phyloP scores from a whole-genome alignment of 306 rosid genomes.

The Rubus parviflorus region DNA sequence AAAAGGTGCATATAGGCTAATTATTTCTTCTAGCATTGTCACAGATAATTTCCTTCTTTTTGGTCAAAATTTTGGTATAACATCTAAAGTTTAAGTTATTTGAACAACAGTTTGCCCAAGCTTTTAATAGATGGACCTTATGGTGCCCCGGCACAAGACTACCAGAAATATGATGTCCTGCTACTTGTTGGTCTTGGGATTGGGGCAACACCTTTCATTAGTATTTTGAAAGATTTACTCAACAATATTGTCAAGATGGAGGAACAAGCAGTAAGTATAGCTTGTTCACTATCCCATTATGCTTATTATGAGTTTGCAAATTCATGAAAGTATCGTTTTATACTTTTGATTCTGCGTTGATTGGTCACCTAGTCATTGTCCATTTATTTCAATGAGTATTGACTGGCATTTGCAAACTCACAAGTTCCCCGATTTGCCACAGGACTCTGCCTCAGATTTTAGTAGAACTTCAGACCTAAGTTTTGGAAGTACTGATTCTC shows the following conservation, averaged over 20 bases:
- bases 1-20: constrained; percentile 54
- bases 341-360: neutral
- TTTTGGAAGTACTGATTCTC: constrained; percentile 43
- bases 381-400: neutral
- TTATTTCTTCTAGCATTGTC: constrained; percentile 1
- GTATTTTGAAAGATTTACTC: constrained; percentile 91
- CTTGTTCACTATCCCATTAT: neutral
- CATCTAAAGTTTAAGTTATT: constrained; percentile 2
- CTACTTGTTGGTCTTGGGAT: constrained; percentile 96
- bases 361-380: constrained; percentile 3
- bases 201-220: constrained; percentile 98
- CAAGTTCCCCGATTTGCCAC: constrained; percentile 13
- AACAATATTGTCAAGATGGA: constrained; percentile 91
- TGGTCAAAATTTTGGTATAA: neutral
- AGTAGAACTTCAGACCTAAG: constrained; percentile 65
- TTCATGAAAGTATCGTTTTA: neutral
- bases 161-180: constrained; percentile 83
- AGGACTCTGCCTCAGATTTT: constrained; percentile 69
- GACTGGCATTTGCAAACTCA: neutral
- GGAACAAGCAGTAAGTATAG: constrained; percentile 89
- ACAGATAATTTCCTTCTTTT: constrained; percentile 12
- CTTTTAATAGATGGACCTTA: constrained; percentile 95
- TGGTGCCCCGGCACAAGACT: constrained; percentile 98
- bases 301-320: neutral
- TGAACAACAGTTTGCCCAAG: constrained; percentile 76